Conservation (phyloP, 768 basidiomycete genomes). For the Kwoniella bestiolae region DNA sequence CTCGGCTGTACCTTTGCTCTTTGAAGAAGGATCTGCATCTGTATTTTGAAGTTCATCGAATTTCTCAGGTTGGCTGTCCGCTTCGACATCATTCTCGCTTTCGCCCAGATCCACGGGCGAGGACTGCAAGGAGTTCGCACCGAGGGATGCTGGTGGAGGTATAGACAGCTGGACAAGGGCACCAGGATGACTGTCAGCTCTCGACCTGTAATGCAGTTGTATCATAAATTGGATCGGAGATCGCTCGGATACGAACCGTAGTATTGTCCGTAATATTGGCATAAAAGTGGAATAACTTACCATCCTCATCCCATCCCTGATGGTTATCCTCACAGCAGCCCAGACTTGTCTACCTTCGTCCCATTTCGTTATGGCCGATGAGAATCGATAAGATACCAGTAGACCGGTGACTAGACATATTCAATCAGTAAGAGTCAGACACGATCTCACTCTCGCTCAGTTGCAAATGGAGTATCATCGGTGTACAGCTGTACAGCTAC, state of each 20-base stretch:
- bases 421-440: too few species aligned
- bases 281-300: conserved; percentile 38
- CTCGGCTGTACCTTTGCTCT: conserved; percentile 1
- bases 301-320: conserved; percentile 51
- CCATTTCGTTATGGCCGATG: conserved; percentile 52
- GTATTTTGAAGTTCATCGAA: too few species aligned
- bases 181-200: background rate
- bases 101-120: conserved; percentile 24
- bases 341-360: conserved; percentile 55
- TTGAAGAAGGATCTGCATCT: background rate
- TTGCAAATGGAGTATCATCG: too few species aligned
- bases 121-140: conserved; percentile 11
- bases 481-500: background rate
- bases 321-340: conserved; percentile 43
- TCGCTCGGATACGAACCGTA: too few species aligned
- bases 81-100: background rate
- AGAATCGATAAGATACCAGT: conserved; percentile 52
- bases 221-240: too few species aligned
- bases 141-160: background rate
- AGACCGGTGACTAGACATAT: conserved; percentile 53
- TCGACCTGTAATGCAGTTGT: too few species aligned
- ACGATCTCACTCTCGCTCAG: too few species aligned
- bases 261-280: too few species aligned
- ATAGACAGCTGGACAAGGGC: conserved; percentile 9
- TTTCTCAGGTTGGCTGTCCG: background rate